Percentiles rank a stretch among this genome's conserved stretches.
Evolutionary conservation across 2,329 filamentous ascomycete species (phyloP).

Genomic region (Xylaria sp.): DNA sequence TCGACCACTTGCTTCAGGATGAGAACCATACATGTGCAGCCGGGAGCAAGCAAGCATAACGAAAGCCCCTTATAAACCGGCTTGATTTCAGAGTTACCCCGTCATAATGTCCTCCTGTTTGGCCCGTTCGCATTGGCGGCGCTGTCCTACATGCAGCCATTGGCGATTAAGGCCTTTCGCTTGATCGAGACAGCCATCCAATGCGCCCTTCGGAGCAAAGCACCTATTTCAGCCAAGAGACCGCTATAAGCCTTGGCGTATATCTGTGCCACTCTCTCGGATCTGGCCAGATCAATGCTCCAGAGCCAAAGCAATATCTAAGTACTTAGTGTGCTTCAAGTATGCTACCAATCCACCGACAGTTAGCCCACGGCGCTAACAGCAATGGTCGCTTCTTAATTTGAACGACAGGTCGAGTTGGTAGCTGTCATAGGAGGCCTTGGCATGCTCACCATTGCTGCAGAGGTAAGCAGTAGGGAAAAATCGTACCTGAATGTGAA

Average conservation of each 20-base stretch:
- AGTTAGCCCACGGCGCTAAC: constrained; percentile 1
- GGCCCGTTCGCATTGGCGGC: neutral
- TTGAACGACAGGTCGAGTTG: constrained; percentile 11
- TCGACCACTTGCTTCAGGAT: neutral
- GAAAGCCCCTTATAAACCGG: neutral
- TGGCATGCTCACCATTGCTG: constrained; percentile 3
- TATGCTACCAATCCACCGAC: neutral
- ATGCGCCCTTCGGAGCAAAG: constrained; percentile 11
- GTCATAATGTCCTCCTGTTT: neutral
- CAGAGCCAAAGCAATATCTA: constrained; percentile 2
- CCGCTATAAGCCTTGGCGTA: constrained; percentile 15
- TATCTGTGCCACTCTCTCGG: constrained; percentile 21
- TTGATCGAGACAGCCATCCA: neutral
- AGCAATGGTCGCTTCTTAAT: constrained; percentile 19
- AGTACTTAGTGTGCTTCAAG: neutral
- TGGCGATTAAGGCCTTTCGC: neutral
- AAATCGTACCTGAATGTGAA: neutral
- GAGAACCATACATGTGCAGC: neutral
- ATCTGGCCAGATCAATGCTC: constrained; percentile 5
- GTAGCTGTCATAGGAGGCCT: neutral
- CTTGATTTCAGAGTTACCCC: neutral
- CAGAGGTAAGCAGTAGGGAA: constrained; percentile 6
- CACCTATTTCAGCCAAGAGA: constrained; percentile 13
- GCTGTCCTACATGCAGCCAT: neutral
- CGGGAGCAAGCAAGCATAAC: neutral